Evolutionary conservation across 371 early-diverging fungal species (phyloP).

Genomic region (Syncephalastrum monosporum): DNA sequence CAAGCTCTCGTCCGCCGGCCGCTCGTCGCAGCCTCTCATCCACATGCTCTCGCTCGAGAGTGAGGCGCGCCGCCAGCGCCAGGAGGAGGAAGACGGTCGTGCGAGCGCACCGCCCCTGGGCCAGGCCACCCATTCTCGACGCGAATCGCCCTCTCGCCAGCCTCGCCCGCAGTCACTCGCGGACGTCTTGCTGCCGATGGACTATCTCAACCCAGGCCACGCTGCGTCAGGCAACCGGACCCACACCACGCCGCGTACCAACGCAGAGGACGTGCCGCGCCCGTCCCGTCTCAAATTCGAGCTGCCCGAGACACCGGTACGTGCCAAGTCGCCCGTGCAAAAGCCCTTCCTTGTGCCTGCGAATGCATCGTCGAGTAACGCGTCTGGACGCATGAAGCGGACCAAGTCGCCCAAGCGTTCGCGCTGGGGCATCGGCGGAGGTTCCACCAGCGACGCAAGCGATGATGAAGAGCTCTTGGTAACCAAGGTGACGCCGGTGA

Average conservation of each 20-base stretch:
- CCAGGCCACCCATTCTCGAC: background rate
- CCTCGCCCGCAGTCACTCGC: slow-evolving; percentile 11
- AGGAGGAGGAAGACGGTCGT: slow-evolving; percentile 3
- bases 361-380: slow-evolving; percentile 3
- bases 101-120: too few species aligned
- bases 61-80: slow-evolving; percentile 19
- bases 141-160: too few species aligned
- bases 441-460: slow-evolving; percentile 16
- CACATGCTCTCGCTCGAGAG: slow-evolving; percentile 27
- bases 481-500: slow-evolving; percentile 20
- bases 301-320: slow-evolving; percentile 17
- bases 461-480: slow-evolving; percentile 27
- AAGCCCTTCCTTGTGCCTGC: slow-evolving; percentile 6
- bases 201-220: background rate
- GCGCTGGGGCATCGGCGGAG: slow-evolving; percentile 14
- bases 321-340: slow-evolving; percentile 10
- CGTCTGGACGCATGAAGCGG: slow-evolving; percentile 2
- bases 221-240: background rate
- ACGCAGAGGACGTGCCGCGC: background rate
- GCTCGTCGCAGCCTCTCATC: slow-evolving; percentile 23
- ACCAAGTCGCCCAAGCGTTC: slow-evolving; percentile 19
- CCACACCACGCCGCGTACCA: background rate
- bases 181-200: slow-evolving; percentile 26
- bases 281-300: slow-evolving; percentile 19
- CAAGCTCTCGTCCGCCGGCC: slow-evolving; percentile 11